Evolutionary conservation across 768 basidiomycete species (phyloP).

Genomic region (Pulveroboletus sp.): DNA sequence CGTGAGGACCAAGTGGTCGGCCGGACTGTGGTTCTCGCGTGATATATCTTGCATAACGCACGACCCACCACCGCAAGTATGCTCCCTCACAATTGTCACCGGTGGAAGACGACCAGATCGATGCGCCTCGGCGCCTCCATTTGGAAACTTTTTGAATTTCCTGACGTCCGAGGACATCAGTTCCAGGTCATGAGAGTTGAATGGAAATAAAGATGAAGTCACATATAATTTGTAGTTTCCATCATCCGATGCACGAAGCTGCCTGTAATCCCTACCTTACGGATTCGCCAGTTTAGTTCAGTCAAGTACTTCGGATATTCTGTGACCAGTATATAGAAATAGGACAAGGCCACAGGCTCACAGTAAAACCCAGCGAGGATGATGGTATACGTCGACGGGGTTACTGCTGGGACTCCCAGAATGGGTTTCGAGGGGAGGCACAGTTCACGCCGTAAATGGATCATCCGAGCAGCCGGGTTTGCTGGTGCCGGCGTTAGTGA

Average conservation of each 20-base stretch:
- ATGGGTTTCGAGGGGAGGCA: background rate
- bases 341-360: background rate
- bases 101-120: constrained; percentile 21
- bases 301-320: constrained; percentile 20
- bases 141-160: constrained; percentile 1
- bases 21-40: constrained; percentile 11
- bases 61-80: constrained; percentile 13
- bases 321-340: background rate
- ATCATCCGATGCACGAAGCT: constrained; percentile 12
- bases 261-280: background rate
- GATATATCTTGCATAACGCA: constrained; percentile 16
- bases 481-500: background rate
- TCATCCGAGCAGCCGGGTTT: background rate
- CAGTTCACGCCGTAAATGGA: background rate
- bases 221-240: constrained; percentile 10
- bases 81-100: constrained; percentile 10
- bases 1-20: constrained; percentile 13
- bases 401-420: too few relatives aligned
- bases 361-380: too few relatives aligned
- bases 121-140: constrained; percentile 25
- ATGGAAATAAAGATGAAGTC: constrained; percentile 19
- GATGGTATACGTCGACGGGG: too few relatives aligned
- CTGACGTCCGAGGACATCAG: constrained; percentile 21
- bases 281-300: constrained; percentile 8
- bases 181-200: background rate